Base-by-base conservation (phyloP, 2,329 filamentous ascomycete genomes). In the Huntiella omanensis region DNA sequence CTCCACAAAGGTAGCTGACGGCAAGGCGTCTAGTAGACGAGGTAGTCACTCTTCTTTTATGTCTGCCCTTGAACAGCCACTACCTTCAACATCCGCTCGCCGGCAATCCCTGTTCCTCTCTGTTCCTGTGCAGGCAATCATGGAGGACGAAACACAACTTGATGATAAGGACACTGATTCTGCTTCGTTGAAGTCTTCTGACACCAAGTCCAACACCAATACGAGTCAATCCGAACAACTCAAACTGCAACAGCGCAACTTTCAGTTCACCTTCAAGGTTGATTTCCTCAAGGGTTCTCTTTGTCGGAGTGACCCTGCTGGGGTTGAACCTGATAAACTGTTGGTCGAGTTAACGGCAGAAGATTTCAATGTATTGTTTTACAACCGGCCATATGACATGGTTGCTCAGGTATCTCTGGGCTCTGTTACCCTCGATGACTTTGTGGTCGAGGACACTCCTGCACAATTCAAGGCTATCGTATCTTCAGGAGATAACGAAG, bases 391-490 rank as follows among this genome's bases (percentile, higher is more conserved):
- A 0, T 95, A 81, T 54, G 88, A 98, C 58, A 91, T 98, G 79
- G 83, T 80, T 19, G 88, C 91, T 1, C 83, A 95, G 55, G 83
- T 98, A 19, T 78, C 85, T 0, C 70, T 99, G 7, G 82, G 83
- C 11, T 87, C 85, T 1, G 68, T 98, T 13, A 84, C 80, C 1
- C 77, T 98, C 3, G 88, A 96, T 56, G 91, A 99, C 57, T 87
- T 96, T 57, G 49, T 50, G 5, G 88, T 99, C 6, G 88, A 91
- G 53, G 81, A 88, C 46, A 78, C 86, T 0, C 67, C 83, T 0
- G 80, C 81, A 5, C 88, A 96, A 56, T 98, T 99, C 68, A 94
- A 91, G 62, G 88, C 88, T 19, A 92, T 99, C 43, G 76, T 99
- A n/a, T 93, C 87, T 0, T 95, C 91, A 1, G 75, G 74, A 0